Conservation (phyloP, 2,329 filamentous ascomycete species). For the Diaporthe sp. region DNA sequence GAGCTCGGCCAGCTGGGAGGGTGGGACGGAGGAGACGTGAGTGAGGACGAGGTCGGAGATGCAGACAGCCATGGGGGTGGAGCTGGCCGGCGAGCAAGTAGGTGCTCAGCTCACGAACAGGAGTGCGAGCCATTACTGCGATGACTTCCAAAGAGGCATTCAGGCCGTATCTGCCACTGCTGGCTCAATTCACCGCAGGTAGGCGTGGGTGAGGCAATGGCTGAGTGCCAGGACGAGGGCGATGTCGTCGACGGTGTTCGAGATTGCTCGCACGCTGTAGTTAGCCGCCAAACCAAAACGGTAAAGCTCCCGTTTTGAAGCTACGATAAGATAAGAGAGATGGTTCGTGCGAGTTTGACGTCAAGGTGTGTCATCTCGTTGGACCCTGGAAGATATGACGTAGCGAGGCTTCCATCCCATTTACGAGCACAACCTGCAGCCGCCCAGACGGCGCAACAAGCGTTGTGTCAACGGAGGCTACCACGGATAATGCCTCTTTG, state of each 20-base stretch:
- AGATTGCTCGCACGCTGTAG: background rate
- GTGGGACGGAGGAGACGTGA: background rate
- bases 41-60: conserved; percentile 17
- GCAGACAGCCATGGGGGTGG: conserved; percentile 53
- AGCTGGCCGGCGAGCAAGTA: conserved; percentile 61
- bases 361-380: too few relatives aligned
- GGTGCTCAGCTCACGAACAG: conserved; percentile 55
- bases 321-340: background rate
- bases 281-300: background rate
- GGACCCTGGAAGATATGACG: background rate
- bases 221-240: too few relatives aligned
- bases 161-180: background rate
- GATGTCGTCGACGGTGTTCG: too few relatives aligned
- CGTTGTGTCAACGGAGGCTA: too few relatives aligned
- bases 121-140: conserved; percentile 54
- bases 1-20: background rate
- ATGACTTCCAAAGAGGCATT: background rate
- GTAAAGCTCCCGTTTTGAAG: background rate
- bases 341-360: background rate
- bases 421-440: too few relatives aligned
- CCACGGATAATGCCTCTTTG: background rate
- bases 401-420: background rate
- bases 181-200: background rate
- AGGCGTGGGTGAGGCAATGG: background rate
- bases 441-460: too few relatives aligned